Percentiles rank a stretch among this genome's conserved stretches.
Conservation (phyloP, 495 filamentous ascomycete species). For the Hyphodiscus hymeniophilus region DNA sequence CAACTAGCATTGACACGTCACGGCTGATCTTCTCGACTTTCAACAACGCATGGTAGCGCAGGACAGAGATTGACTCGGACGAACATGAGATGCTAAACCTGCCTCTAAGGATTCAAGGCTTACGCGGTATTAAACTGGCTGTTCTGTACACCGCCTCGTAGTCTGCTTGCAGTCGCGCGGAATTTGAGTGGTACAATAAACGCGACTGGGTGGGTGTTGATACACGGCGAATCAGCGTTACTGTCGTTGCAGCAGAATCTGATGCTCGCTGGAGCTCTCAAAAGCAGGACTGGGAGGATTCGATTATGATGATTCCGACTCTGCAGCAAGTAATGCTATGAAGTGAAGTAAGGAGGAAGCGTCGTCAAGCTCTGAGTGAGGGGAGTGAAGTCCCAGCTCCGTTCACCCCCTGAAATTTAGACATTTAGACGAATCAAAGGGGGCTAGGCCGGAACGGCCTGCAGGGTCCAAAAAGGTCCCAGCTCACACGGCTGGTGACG, state of each 20-base stretch:
- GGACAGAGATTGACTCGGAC: neutral
- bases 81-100: too few relatives aligned
- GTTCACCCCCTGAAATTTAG: too few relatives aligned
- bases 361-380: too few relatives aligned
- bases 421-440: too few relatives aligned
- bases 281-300: neutral
- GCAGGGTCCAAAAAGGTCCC: too few relatives aligned
- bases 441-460: too few relatives aligned
- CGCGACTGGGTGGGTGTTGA: conserved; percentile 6
- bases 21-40: neutral
- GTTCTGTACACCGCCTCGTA: conserved; percentile 1
- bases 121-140: conserved; percentile 5
- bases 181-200: neutral
- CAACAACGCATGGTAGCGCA: neutral
- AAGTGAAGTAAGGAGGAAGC: too few relatives aligned
- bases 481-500: too few relatives aligned
- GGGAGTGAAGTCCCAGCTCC: too few relatives aligned
- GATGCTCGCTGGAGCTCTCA: too few relatives aligned
- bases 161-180: conserved; percentile 3
- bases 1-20: conserved; percentile 6
- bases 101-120: neutral
- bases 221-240: neutral
- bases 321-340: too few relatives aligned
- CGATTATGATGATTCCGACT: neutral
- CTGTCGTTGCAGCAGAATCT: too few relatives aligned